A percentile compares a stretch with the other conserved stretches of the same genome.
These are phyloP conservation scores for Ophiostoma pallidulum DNA, from an alignment of 2,329 filamentous ascomycete species.

Conservation along the genomic window DNA sequence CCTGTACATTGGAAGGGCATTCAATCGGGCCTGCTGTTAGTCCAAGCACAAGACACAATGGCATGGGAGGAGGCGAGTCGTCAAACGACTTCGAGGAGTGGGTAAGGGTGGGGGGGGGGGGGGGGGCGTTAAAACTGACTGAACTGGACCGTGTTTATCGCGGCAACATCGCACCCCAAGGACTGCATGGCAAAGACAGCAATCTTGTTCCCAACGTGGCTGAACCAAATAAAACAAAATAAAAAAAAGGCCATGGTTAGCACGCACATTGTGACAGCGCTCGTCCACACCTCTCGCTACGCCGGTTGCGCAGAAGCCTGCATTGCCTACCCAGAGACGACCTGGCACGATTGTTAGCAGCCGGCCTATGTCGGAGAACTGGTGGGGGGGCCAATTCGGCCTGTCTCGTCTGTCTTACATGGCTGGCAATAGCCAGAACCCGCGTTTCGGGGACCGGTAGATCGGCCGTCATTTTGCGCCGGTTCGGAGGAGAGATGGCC, in stretches of 20 bases:
- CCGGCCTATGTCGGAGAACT: conserved; percentile 7
- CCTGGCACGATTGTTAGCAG: conserved; percentile 35
- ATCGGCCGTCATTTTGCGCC: conserved; percentile 29
- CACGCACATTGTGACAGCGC: too few relatives aligned
- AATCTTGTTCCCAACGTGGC: conserved; percentile 97
- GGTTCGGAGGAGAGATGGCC: neutral
- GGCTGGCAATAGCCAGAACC: conserved; percentile 84
- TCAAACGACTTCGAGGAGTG: neutral
- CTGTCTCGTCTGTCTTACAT: conserved; percentile 57
- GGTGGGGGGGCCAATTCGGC: neutral
- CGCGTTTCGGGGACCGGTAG: conserved; percentile 46
- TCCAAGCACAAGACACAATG: neutral
- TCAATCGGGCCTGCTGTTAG: neutral
- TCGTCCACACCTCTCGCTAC: too few relatives aligned
- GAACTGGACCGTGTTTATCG: conserved; percentile 94
- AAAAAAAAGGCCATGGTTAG: too few relatives aligned
- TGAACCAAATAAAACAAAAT: conserved; percentile 36
- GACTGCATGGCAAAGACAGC: conserved; percentile 91
- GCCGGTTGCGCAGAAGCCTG: too few relatives aligned
- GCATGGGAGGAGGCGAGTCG: neutral
- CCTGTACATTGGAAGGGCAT: conserved; percentile 42
- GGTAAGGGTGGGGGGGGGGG: neutral
- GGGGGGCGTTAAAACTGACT: conserved; percentile 67
- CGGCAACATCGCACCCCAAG: conserved; percentile 85
- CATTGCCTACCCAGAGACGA: conserved; percentile 69